Evolutionary conservation across 257 asterid species (phyloP), one percentile per base, ranked within the genome.

Genomic region (Lithospermum erythrorhizon): DNA sequence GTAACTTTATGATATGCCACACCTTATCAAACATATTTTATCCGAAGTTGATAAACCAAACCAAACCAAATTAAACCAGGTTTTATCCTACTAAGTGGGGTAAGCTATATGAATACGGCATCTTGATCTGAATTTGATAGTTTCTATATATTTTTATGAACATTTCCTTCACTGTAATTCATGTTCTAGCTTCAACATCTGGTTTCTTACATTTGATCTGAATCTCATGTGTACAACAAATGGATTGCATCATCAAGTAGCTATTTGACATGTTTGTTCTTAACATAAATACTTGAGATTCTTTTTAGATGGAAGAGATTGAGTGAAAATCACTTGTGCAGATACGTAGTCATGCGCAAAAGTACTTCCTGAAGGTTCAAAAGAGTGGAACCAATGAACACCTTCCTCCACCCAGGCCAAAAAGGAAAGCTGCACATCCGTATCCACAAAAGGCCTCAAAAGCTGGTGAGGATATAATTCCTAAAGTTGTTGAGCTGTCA

Each of bases 341-440:
- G 97, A 89, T 89, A 58, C 97, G 95, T 27, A 89, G 97, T 72
- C 97, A 89, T 69, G 95, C 97, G 27, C 97, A 90, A 81, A 90
- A 90, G 66, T 90, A 90, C 72, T 90, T 90, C 75, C 72, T 87
- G 66, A 90, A 84, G 78, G 90, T 90, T 68, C 94, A 84, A 79
- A 90, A 90, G 74, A 87, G 76, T 68, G 97, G 97, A 29, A 73
- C 83, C 24, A 84, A 78, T 32, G 97, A 84, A 62, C 97, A 81
- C 70, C 76, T 90, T 48, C 97, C 97, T 72, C 97, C 97, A 1
- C 97, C 95, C n/a, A 93, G 97, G 17, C 97, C 97, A 29, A 90
- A 90, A 86, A 77, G 95, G 70, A 90, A 90, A 75, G 94, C 97
- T 57, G 62, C 90, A 57, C 97, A 84, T 75, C 97, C 97, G 32